Conservation (phyloP, 306 rosid genomes). For the Oemleria cerasiformis region DNA sequence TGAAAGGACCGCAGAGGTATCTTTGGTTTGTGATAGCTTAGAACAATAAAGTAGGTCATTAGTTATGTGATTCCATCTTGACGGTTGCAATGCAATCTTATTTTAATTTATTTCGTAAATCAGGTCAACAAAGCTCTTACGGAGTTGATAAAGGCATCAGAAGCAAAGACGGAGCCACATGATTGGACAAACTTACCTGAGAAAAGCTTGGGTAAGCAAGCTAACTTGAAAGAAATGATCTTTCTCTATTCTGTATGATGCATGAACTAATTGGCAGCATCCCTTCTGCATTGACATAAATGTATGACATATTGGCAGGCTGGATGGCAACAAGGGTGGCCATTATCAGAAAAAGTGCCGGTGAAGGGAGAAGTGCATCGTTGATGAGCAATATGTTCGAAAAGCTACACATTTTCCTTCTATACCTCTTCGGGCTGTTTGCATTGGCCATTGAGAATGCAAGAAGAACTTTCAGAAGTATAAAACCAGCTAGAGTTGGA, state of each 20-base stretch:
- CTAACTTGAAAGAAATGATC: not conserved
- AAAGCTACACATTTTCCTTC: constrained; percentile 45
- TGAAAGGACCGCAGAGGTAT: constrained; percentile 86
- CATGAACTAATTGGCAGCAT: constrained; percentile 24
- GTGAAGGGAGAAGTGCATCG: constrained; percentile 43
- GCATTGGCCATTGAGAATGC: constrained; percentile 43
- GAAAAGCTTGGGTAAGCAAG: constrained; percentile 51
- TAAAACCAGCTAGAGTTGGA: constrained; percentile 69
- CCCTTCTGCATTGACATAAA: not conserved
- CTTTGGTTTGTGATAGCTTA: not conserved
- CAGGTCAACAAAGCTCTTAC: constrained; percentile 88
- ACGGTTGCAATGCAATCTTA: constrained; percentile 21
- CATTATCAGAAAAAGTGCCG: constrained; percentile 31
- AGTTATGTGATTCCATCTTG: constrained; percentile 3
- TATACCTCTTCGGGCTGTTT: constrained; percentile 56
- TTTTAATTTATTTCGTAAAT: constrained; percentile 18
- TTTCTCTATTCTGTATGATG: constrained; percentile 12
- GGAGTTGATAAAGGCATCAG: constrained; percentile 72
- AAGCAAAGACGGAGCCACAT: constrained; percentile 45
- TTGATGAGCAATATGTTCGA: constrained; percentile 29
- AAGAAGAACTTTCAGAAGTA: constrained; percentile 40
- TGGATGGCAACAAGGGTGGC: constrained; percentile 48
- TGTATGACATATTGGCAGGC: constrained; percentile 39
- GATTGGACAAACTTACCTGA: constrained; percentile 82
- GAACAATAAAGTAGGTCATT: not conserved